Evolutionary conservation across 768 basidiomycete genomes (phyloP).

Genomic region (Leucocoprinus leucothites): DNA sequence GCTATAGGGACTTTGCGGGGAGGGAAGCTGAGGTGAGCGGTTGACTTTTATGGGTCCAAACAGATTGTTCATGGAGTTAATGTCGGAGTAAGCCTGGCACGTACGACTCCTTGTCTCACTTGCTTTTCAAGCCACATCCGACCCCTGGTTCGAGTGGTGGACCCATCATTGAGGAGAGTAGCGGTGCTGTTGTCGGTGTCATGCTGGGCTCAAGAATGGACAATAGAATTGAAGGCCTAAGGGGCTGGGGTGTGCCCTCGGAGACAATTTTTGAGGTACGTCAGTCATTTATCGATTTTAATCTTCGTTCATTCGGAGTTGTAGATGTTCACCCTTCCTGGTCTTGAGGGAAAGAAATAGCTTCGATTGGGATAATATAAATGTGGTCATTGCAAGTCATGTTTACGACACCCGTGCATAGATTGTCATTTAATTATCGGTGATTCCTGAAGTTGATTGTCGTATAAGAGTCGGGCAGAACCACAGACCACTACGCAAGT

Average conservation of each 20-base stretch:
- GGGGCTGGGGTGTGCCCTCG: constrained; percentile 62
- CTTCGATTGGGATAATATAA: not conserved
- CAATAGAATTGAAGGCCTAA: constrained; percentile 47
- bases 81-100: constrained; percentile 50
- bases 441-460: too few relatives aligned
- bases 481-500: too few relatives aligned
- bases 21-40: constrained; percentile 48
- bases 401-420: too few relatives aligned
- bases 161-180: constrained; percentile 59
- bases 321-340: constrained; percentile 56
- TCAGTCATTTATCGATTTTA: not conserved
- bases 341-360: constrained; percentile 33
- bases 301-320: not conserved
- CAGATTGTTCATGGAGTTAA: not conserved
- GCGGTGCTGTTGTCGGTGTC: constrained; percentile 62
- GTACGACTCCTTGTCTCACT: constrained; percentile 59
- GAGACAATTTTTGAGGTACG: constrained; percentile 62
- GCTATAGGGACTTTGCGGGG: constrained; percentile 60
- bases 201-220: constrained; percentile 61
- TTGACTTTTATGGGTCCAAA: not conserved
- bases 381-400: too few relatives aligned
- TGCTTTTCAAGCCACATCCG: constrained; percentile 53
- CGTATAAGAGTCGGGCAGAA: too few relatives aligned
- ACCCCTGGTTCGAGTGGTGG: constrained; percentile 69
- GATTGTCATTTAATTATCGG: too few relatives aligned